Conservation (phyloP, 2,329 filamentous ascomycete genomes). For the Claviceps pusilla region DNA sequence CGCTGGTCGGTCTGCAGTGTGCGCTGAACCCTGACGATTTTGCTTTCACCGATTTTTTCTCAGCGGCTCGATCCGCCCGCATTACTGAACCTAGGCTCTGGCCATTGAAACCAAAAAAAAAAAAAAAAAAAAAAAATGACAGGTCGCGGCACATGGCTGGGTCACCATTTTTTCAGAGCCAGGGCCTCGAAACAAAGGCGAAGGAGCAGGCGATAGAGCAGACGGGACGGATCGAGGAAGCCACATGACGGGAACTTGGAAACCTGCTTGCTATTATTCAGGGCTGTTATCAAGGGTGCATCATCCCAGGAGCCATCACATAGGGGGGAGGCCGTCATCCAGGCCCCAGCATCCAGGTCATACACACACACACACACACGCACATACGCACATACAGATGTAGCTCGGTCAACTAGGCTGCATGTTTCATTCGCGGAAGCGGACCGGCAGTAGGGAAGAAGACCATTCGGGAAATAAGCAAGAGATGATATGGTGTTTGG, state of each 20-base stretch:
- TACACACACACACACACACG: not conserved
- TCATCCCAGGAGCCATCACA: not conserved
- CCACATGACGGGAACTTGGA: not conserved
- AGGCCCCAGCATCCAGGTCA: not conserved
- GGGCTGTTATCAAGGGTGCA: not conserved
- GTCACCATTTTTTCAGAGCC: too few relatives aligned
- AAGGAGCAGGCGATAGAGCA: not conserved
- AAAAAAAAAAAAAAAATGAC: not conserved
- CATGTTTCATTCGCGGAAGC: not conserved
- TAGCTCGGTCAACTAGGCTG: not conserved
- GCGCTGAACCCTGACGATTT: not conserved
- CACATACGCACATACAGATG: not conserved
- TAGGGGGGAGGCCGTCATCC: not conserved
- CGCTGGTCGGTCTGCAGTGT: not conserved
- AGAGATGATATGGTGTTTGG: not conserved
- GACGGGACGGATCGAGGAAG: not conserved
- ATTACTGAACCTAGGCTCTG: not conserved
- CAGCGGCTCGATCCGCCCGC: slow-evolving; percentile 3
- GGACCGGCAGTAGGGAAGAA: not conserved
- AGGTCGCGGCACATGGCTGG: not conserved
- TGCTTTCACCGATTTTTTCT: slow-evolving; percentile 4
- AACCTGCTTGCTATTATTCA: not conserved
- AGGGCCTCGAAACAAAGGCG: not conserved
- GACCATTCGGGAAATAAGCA: not conserved
- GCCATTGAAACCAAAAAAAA: too few relatives aligned